A percentile compares a stretch with the other conserved stretches of the same genome.
Conservation (phyloP, 2,329 filamentous ascomycete genomes). For the Coniochaeta ligniaria region DNA sequence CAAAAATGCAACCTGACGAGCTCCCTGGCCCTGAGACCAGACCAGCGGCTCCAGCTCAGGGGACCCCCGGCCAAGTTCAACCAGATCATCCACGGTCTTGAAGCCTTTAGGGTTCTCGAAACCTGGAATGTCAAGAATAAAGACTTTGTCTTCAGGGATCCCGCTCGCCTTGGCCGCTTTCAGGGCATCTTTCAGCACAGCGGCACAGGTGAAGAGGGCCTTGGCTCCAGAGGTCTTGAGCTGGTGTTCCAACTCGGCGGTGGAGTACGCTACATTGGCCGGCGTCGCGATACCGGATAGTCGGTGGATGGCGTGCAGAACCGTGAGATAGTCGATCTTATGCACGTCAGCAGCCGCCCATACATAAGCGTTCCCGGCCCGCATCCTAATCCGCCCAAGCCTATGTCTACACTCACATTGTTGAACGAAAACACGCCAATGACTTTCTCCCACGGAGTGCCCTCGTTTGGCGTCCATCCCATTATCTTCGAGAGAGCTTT, state of each 20-base stretch:
- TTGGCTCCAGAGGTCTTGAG: conserved; percentile 61
- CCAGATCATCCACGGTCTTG: conserved; percentile 60
- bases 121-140: conserved; percentile 62
- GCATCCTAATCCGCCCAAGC: background rate
- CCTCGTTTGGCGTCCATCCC: conserved; percentile 61
- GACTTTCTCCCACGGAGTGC: conserved; percentile 76
- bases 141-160: conserved; percentile 58
- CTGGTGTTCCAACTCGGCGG: conserved; percentile 64
- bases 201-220: conserved; percentile 64
- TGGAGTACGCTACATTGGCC: conserved; percentile 68
- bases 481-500: conserved; percentile 64
- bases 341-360: conserved; percentile 4
- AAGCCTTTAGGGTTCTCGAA: conserved; percentile 42
- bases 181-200: conserved; percentile 57
- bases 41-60: conserved; percentile 46
- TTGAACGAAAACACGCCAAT: conserved; percentile 73
- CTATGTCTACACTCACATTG: conserved; percentile 44
- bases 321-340: conserved; percentile 66
- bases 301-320: conserved; percentile 68
- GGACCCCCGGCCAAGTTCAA: conserved; percentile 50
- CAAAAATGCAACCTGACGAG: conserved; percentile 64
- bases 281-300: conserved; percentile 68
- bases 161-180: conserved; percentile 56
- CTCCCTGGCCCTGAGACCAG: conserved; percentile 59
- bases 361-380: background rate